Percentiles rank a stretch among this genome's conserved stretches.
These are phyloP conservation scores for Penicillium alfredii DNA, from an alignment of 495 filamentous ascomycete species.

Conservation along the genomic window DNA sequence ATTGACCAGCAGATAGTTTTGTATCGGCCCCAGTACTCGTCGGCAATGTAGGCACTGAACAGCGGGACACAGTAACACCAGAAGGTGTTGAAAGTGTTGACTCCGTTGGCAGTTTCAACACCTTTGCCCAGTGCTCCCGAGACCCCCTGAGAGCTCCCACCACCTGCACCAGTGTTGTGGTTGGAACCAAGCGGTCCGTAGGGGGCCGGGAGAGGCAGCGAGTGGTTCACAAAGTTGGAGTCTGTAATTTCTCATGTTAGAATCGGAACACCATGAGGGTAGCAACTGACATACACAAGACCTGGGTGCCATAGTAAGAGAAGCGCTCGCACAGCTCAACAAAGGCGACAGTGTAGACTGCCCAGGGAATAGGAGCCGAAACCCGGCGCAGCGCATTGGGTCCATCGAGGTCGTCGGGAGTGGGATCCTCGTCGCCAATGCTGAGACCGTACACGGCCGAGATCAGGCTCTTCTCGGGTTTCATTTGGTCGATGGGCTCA, in stretches of 20 bases:
- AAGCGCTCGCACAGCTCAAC: conserved; percentile 75
- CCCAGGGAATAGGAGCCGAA: conserved; percentile 21
- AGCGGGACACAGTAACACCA: conserved; percentile 69
- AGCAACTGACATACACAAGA: conserved; percentile 9
- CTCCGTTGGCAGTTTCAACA: conserved; percentile 14
- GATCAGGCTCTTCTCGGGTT: conserved; percentile 15
- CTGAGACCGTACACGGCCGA: conserved; percentile 6
- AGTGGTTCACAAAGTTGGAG: conserved; percentile 22
- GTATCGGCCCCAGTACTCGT: conserved; percentile 65
- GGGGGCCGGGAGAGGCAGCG: conserved; percentile 10
- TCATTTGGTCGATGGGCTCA: neutral
- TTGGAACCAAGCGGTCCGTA: conserved; percentile 18
- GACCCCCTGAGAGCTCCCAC: conserved; percentile 12
- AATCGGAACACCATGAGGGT: neutral
- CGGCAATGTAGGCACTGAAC: conserved; percentile 64
- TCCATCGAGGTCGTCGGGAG: conserved; percentile 10
- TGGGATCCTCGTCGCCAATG: conserved; percentile 18
- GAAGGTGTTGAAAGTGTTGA: conserved; percentile 54
- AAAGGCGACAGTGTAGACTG: conserved; percentile 56
- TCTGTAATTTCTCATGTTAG: conserved; percentile 3
- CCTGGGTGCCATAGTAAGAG: conserved; percentile 46
- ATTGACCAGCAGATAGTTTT: conserved; percentile 60
- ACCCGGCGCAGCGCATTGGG: conserved; percentile 16
- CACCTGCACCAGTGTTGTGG: conserved; percentile 20
- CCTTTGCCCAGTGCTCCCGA: conserved; percentile 22